phyloP scores from a whole-genome alignment of 1,139 yeast species.

The Nakaseomyces kungkrabaensis region DNA sequence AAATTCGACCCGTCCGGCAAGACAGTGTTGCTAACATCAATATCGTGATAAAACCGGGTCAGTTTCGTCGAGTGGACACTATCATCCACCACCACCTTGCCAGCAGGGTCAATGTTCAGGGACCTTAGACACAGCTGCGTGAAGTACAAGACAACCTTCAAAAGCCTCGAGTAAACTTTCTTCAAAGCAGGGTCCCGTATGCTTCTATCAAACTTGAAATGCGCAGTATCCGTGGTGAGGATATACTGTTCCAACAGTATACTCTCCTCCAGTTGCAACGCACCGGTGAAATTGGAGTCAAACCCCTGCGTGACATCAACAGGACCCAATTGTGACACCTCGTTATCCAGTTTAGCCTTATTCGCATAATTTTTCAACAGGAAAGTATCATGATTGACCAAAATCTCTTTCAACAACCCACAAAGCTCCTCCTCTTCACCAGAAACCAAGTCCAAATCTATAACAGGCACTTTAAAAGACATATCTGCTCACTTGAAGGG shows the following conservation, averaged over 20 bases:
- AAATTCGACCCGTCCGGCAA: slow-evolving; percentile 15
- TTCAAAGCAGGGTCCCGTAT: slow-evolving; percentile 10
- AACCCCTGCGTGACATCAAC: slow-evolving; percentile 16
- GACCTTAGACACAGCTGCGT: slow-evolving; percentile 15
- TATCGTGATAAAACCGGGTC: slow-evolving; percentile 14
- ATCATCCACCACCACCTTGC: background rate
- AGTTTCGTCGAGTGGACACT: slow-evolving; percentile 10
- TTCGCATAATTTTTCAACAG: slow-evolving; percentile 26
- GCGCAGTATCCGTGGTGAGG: slow-evolving; percentile 12
- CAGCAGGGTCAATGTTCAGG: slow-evolving; percentile 5
- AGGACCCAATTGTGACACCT: slow-evolving; percentile 7
- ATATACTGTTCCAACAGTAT: slow-evolving; percentile 23
- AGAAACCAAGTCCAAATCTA: slow-evolving; percentile 20
- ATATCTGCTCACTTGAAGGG: background rate
- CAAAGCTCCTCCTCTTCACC: slow-evolving; percentile 18
- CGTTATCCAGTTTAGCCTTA: slow-evolving; percentile 11
- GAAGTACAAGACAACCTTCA: slow-evolving; percentile 19
- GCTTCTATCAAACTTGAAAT: slow-evolving; percentile 10
- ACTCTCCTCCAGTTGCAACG: slow-evolving; percentile 10
- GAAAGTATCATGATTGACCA: slow-evolving; percentile 20
- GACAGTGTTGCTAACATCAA: slow-evolving; percentile 1
- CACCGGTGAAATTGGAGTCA: slow-evolving; percentile 25
- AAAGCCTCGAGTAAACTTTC: slow-evolving; percentile 13
- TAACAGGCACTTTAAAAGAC: slow-evolving; percentile 11
- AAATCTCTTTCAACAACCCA: slow-evolving; percentile 16